Conservation (phyloP, 2,329 filamentous ascomycete species). For the Mollisia scopiformis region DNA sequence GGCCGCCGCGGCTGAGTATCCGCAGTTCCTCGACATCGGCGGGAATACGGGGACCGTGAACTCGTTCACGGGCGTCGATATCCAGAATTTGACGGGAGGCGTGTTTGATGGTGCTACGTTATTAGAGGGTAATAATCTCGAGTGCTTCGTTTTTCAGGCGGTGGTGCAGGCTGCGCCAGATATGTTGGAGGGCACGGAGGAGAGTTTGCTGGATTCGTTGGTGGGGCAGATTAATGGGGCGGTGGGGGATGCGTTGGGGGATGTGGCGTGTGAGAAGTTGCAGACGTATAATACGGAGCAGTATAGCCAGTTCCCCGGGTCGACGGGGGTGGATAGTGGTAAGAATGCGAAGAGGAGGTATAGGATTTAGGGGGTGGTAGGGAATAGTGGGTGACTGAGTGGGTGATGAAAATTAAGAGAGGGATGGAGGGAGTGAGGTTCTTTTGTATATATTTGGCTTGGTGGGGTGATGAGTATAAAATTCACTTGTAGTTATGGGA, state of each 20-base stretch:
- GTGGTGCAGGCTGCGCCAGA: slow-evolving; percentile 45
- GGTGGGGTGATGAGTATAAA: too few species aligned
- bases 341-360: not conserved
- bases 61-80: slow-evolving; percentile 51
- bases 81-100: slow-evolving; percentile 46
- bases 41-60: slow-evolving; percentile 56
- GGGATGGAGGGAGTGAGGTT: too few species aligned
- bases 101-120: slow-evolving; percentile 46
- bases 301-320: slow-evolving; percentile 10
- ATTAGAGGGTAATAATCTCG: slow-evolving; percentile 49
- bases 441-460: too few species aligned
- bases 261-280: slow-evolving; percentile 11
- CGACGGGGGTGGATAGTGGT: not conserved
- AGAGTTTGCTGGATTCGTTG: slow-evolving; percentile 30
- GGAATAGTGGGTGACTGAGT: not conserved
- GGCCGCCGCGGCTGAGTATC: slow-evolving; percentile 42
- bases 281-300: slow-evolving; percentile 6
- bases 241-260: not conserved
- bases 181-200: slow-evolving; percentile 42
- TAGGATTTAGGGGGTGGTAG: not conserved
- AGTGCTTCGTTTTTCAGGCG: slow-evolving; percentile 47
- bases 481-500: too few species aligned
- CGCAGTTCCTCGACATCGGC: slow-evolving; percentile 49
- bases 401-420: too few species aligned
- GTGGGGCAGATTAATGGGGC: slow-evolving; percentile 29